Conservation (phyloP, 257 asterid species). For the Galeopsis tetrahit region DNA sequence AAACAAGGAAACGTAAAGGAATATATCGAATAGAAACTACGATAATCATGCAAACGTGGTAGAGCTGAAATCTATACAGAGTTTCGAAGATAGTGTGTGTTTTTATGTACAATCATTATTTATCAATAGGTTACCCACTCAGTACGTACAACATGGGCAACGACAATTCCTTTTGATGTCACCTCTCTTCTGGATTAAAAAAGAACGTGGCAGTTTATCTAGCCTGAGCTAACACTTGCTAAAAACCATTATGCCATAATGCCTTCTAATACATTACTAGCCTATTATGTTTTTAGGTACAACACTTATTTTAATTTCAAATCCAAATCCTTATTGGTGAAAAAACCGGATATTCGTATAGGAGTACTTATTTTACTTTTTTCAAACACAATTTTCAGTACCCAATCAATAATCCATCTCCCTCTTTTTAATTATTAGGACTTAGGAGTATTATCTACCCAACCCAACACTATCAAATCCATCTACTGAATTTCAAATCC, state of each 20-base stretch:
- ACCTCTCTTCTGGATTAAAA: neutral
- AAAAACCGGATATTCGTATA: too few relatives aligned
- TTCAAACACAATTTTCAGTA: too few relatives aligned
- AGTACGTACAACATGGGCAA: neutral
- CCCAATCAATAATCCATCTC: too few relatives aligned
- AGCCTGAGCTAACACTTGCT: neutral
- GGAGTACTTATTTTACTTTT: too few relatives aligned
- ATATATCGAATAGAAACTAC: neutral
- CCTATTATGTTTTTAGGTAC: neutral
- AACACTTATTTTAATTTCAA: too few relatives aligned
- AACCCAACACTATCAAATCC: too few relatives aligned
- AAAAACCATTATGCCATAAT: neutral
- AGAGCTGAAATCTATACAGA: neutral
- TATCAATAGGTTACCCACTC: neutral
- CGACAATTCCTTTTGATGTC: neutral
- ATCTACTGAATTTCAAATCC: too few relatives aligned
- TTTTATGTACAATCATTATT: neutral
- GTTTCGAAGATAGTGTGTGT: neutral
- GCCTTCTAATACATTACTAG: neutral
- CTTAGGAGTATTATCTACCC: too few relatives aligned
- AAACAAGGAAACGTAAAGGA: neutral
- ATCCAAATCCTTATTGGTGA: too few relatives aligned
- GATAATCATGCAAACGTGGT: constrained; percentile 24
- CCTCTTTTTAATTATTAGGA: too few relatives aligned
- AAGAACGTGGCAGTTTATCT: neutral